Evolutionary conservation across 306 rosid species (phyloP), one percentile per base, ranked within the genome.

Genomic region (Ziziphus jujuba): DNA sequence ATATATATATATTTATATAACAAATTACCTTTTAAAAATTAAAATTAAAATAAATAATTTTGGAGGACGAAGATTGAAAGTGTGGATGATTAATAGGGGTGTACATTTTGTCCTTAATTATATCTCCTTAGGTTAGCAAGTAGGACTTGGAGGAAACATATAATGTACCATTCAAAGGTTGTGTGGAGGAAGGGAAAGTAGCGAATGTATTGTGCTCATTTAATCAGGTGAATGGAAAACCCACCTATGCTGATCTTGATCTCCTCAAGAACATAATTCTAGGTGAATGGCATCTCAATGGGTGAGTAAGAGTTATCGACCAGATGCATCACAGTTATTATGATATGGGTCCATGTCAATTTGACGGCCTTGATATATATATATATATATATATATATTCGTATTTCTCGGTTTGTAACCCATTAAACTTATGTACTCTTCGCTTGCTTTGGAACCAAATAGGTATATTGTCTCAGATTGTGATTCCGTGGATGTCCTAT

Each of bases 151-250:
- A 24, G 10, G 97, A 91, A 61, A 88, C 97, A 3, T 91, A 82
- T 7, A 23, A 91, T 0, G 89, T 88, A 24, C 97, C 97, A 0
- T 91, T 91, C 72, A 82, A 73, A 74, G 74, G 87, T 0, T 91
- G 97, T 10, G 97, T 91, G 65, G 9, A 50, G 25, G 89, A 88
- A 45, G 97, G 97, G 13, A 76, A 81, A 3, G 97, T 91, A 20
- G 95, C 97, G 0, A 86, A 95, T 52, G 87, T 91, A 3, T 88
- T 91, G 97, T 91, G 97, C 49, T 91, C 97, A 5, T 91, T 88
- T 79, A 91, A 91, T 78, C 97, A 91, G 22, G 97, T 91, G 31
- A 91, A 91, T 60, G 97, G 97, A 2, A 88, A 84, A 73, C 97
- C 97, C 48, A 91, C 97, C 3, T 91, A 96, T 70, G 96, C 92